Base-by-base conservation (phyloP, 2,329 filamentous ascomycete species). In the Fusarium duplospermum region DNA sequence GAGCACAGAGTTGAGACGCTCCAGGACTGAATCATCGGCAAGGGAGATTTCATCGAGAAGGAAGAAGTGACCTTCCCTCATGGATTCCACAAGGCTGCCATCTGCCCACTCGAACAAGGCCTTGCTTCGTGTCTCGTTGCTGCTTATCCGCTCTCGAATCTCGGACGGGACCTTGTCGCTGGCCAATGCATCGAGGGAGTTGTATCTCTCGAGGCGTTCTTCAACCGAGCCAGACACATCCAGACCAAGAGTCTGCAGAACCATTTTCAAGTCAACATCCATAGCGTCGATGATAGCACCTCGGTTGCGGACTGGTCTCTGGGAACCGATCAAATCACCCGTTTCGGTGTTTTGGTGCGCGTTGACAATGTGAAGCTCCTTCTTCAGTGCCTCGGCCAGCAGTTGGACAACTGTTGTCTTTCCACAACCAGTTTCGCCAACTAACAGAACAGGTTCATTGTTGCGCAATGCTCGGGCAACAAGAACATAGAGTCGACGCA, bases 331-430 rank as follows among this genome's bases (percentile, higher is more conserved):
- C 13, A 99, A 87, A 82, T 99, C 96, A 18, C 96, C 96, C 0
- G 97, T 98, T 82, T 99, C 97, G 0, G 96, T 95, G 75, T 99
- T 99, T 76, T 98, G 96, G 82, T 99, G 97, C 4, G 97, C 96
- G 80, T 99, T 99, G 79, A 99, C 93, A 76, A 96, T 96, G 75
- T 95, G 92, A 42, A 99, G 86, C 72, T 93, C 87, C 77, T 93
- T 94, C 18, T 87, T 86, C 71, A 94, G 88, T 5, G 94, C 93
- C 78, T 97, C 93, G 4, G 96, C 95, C 62, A 98, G 88, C 80
- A 98, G 89, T 81, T 99, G 96, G 76, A 94, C 97, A 8, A 99
- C 93, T 3, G 96, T 98, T 0, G 96, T 99, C 85, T 99, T 99
- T 70, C 97, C 96, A 79, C 96, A 98, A 7, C 96, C 96, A 20